These are phyloP conservation scores for Pseudodiploospora longispora DNA, from an alignment of 2,329 filamentous ascomycete genomes.

Conservation along the genomic window DNA sequence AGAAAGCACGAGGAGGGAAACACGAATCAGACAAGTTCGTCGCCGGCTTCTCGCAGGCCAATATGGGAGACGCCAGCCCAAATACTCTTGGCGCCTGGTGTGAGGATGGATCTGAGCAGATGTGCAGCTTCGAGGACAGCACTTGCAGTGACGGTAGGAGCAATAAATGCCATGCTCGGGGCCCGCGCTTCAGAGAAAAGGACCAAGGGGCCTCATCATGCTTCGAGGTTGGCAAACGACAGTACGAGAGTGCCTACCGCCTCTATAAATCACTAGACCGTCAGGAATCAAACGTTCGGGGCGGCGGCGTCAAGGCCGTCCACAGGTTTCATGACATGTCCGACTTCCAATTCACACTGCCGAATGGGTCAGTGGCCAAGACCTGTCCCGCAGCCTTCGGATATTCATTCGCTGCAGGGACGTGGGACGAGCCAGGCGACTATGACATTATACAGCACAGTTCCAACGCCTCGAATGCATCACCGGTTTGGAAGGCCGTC, in stretches of 20 bases:
- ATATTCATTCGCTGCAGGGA: conserved; percentile 84
- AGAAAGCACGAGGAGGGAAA: conserved; percentile 47
- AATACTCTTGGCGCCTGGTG: conserved; percentile 81
- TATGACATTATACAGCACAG: conserved; percentile 88
- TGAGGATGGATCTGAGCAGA: conserved; percentile 66
- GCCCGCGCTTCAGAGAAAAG: conserved; percentile 55
- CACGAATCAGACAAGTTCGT: conserved; percentile 63
- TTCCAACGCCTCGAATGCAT: conserved; percentile 58
- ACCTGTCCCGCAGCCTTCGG: conserved; percentile 83
- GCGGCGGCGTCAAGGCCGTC: conserved; percentile 63
- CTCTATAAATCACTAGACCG: conserved; percentile 43
- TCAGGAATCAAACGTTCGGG: conserved; percentile 43
- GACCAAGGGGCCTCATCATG: conserved; percentile 69
- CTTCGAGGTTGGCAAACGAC: conserved; percentile 63
- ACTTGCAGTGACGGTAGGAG: conserved; percentile 63
- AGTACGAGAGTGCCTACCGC: conserved; percentile 48
- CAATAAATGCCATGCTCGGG: conserved; percentile 62
- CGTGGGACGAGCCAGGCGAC: conserved; percentile 76
- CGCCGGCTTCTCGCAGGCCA: conserved; percentile 85
- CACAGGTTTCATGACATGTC: conserved; percentile 77
- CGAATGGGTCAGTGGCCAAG: conserved; percentile 60
- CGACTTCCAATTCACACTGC: conserved; percentile 61
- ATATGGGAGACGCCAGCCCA: conserved; percentile 81
- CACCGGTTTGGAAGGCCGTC: conserved; percentile 71
- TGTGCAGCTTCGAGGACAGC: conserved; percentile 67